Conservation (phyloP, 768 basidiomycete species). For the Lepiota venenata region DNA sequence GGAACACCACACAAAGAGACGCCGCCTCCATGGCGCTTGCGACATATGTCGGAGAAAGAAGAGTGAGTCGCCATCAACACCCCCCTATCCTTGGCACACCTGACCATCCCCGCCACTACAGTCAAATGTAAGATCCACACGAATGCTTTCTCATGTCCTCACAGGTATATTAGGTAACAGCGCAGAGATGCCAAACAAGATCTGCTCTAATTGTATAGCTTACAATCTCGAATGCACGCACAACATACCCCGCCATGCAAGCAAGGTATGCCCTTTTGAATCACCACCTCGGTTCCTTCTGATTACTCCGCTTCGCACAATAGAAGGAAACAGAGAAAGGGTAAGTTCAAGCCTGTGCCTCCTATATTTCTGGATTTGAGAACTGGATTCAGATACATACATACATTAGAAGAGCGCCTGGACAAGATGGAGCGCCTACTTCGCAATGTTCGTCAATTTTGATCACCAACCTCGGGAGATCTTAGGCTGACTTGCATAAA, state of each 20-base stretch:
- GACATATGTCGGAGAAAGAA: constrained; percentile 46
- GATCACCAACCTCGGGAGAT: neutral
- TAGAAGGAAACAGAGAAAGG: constrained; percentile 33
- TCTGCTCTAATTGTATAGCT: constrained; percentile 54
- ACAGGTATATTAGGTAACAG: constrained; percentile 46
- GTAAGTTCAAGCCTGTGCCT: constrained; percentile 17
- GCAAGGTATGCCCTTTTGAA: constrained; percentile 31
- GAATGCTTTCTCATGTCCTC: neutral
- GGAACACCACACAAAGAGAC: constrained; percentile 27
- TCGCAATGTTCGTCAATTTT: constrained; percentile 18
- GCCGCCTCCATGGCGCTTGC: constrained; percentile 42
- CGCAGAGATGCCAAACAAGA: constrained; percentile 49
- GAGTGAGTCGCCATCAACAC: constrained; percentile 21
- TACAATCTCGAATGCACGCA: constrained; percentile 53
- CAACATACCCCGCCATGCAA: constrained; percentile 42
- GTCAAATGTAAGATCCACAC: constrained; percentile 33
- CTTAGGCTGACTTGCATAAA: constrained; percentile 5
- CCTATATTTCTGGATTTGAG: neutral
- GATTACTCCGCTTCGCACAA: constrained; percentile 8
- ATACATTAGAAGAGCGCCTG: constrained; percentile 25
- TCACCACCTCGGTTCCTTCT: neutral
- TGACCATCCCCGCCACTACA: constrained; percentile 16
- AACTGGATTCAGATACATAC: constrained; percentile 23
- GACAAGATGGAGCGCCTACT: constrained; percentile 27
- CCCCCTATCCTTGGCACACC: neutral